Conservation (phyloP, 2,329 filamentous ascomycete species). For the Cercospora berteroae region DNA sequence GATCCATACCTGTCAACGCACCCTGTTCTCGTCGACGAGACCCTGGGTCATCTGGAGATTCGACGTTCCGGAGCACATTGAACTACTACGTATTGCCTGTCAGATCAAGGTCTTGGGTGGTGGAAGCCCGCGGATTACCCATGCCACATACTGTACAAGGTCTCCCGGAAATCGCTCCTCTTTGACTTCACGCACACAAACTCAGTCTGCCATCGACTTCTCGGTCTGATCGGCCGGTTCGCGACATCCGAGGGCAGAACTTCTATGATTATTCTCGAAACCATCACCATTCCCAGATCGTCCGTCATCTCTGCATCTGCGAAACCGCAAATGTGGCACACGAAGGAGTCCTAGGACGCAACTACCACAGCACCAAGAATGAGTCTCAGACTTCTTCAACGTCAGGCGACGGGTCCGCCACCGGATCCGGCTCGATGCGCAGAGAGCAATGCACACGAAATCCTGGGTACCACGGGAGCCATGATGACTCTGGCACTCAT, state of each 20-base stretch:
- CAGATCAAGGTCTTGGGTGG: neutral
- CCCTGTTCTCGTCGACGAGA: neutral
- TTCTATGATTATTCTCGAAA: neutral
- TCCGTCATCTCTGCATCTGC: neutral
- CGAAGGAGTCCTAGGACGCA: neutral
- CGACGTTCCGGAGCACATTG: neutral
- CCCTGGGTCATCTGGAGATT: neutral
- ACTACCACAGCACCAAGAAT: slow-evolving; percentile 1
- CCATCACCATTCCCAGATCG: neutral
- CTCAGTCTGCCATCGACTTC: neutral
- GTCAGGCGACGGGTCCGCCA: slow-evolving; percentile 12
- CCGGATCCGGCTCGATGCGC: slow-evolving; percentile 26
- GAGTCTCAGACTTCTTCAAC: slow-evolving; percentile 5
- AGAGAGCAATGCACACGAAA: slow-evolving; percentile 27
- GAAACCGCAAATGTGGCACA: neutral
- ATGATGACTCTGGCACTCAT: slow-evolving; percentile 26
- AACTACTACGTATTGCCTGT: neutral
- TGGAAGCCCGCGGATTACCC: neutral
- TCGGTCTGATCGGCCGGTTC: neutral
- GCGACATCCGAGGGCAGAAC: neutral
- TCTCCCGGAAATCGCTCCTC: neutral
- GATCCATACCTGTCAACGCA: neutral
- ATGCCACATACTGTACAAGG: slow-evolving; percentile 1
- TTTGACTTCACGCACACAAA: neutral
- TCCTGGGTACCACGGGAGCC: slow-evolving; percentile 29